Conservation (phyloP, 495 filamentous ascomycete genomes). For the Bacidia gigantensis region DNA sequence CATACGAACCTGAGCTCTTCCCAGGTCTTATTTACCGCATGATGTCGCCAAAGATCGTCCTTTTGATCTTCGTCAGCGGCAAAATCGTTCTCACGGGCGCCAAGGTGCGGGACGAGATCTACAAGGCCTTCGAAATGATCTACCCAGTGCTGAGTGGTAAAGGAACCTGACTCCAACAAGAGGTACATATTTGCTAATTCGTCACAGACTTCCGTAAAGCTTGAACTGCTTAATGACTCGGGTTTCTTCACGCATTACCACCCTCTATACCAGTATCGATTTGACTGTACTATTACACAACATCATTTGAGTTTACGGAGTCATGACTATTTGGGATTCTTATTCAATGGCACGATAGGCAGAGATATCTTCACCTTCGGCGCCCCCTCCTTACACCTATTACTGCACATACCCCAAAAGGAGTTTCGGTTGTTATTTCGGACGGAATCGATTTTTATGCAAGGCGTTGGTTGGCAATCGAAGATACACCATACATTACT, state of each 20-base stretch:
- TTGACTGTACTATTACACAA: constrained; percentile 45
- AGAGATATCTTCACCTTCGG: not conserved
- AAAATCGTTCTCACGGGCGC: constrained; percentile 98
- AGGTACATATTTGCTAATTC: constrained; percentile 18
- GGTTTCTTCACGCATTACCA: constrained; percentile 13
- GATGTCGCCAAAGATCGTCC: constrained; percentile 99
- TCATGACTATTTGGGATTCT: constrained; percentile 29
- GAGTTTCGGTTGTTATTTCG: constrained; percentile 28
- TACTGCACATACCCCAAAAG: constrained; percentile 6
- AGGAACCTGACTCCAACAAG: constrained; percentile 11
- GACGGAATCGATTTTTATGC: constrained; percentile 9
- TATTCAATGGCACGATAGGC: constrained; percentile 7
- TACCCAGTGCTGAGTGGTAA: constrained; percentile 92
- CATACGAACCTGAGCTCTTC: constrained; percentile 97
- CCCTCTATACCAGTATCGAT: constrained; percentile 11
- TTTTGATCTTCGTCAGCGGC: constrained; percentile 95
- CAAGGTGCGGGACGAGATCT: constrained; percentile 97
- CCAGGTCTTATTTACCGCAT: constrained; percentile 99
- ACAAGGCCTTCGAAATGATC: constrained; percentile 97
- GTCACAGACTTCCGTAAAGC: constrained; percentile 53
- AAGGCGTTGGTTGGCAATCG: constrained; percentile 7
- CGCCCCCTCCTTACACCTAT: not conserved
- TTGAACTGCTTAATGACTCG: constrained; percentile 29
- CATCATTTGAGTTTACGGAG: constrained; percentile 32
- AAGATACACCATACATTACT: constrained; percentile 21